These are phyloP conservation scores for Nitzschia sp. DNA, from an alignment of 108 stramenopile species.

Conservation along the genomic window DNA sequence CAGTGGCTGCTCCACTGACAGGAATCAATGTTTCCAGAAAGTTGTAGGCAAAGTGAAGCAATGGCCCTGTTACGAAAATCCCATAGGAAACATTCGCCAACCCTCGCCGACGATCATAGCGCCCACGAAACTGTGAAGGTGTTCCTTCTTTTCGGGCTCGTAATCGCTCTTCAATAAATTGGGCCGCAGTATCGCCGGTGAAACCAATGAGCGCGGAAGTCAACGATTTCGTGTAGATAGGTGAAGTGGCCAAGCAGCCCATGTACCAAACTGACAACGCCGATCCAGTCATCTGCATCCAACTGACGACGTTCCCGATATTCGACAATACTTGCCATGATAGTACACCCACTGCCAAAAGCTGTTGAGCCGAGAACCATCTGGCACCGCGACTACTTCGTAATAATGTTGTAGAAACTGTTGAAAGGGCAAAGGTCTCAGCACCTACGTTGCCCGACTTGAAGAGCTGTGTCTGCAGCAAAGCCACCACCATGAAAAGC, in stretches of 20 bases:
- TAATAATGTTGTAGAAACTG: slow-evolving; percentile 3
- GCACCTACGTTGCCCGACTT: neutral
- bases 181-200: slow-evolving; percentile 61
- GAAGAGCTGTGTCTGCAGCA: neutral
- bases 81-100: slow-evolving; percentile 51
- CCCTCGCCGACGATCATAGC: slow-evolving; percentile 61
- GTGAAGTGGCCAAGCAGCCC: slow-evolving; percentile 32
- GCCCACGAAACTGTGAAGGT: neutral
- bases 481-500: neutral
- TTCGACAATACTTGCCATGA: neutral
- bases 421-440: neutral
- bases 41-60: slow-evolving; percentile 73
- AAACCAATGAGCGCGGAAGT: slow-evolving; percentile 57
- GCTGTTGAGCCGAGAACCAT: neutral
- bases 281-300: neutral
- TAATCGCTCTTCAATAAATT: slow-evolving; percentile 23
- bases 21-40: slow-evolving; percentile 67
- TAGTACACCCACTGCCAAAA: neutral
- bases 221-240: slow-evolving; percentile 59
- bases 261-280: slow-evolving; percentile 44
- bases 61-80: slow-evolving; percentile 61
- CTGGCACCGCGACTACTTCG: neutral
- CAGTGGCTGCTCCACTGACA: slow-evolving; percentile 19
- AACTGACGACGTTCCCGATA: neutral
- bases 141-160: neutral